Conservation (phyloP, 176 grass and related monocot genomes). For the Carex pumila region DNA sequence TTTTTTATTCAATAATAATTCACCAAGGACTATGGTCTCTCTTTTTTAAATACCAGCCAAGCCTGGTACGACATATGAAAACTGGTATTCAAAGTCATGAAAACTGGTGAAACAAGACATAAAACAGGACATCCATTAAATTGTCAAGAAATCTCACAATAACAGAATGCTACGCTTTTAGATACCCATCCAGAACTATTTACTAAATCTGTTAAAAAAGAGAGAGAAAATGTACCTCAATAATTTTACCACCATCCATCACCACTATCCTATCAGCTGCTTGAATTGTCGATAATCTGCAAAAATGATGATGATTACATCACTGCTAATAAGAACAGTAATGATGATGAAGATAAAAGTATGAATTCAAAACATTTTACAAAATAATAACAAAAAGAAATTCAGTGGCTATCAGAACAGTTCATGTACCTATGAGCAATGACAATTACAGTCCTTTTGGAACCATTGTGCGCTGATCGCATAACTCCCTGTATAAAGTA, state of each 20-base stretch:
- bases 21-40: background rate
- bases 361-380: background rate
- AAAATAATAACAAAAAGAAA: constrained; percentile 17
- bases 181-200: background rate
- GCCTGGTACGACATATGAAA: background rate
- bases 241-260: constrained; percentile 78
- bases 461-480: constrained; percentile 44
- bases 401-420: background rate
- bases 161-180: background rate
- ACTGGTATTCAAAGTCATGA: background rate
- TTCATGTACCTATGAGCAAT: constrained; percentile 84
- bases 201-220: background rate
- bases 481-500: constrained; percentile 47
- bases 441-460: constrained; percentile 77
- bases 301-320: constrained; percentile 8
- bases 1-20: background rate
- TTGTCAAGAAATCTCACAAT: background rate
- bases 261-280: constrained; percentile 85
- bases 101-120: background rate
- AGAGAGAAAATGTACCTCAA: constrained; percentile 55
- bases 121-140: background rate
- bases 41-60: background rate
- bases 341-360: background rate
- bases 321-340: background rate
- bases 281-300: constrained; percentile 91